A percentile compares a stretch with the other conserved stretches of the same genome.
phyloP scores from a whole-genome alignment of 192 early-diverging fungal genomes.

The Pilobolus umbonatus region DNA sequence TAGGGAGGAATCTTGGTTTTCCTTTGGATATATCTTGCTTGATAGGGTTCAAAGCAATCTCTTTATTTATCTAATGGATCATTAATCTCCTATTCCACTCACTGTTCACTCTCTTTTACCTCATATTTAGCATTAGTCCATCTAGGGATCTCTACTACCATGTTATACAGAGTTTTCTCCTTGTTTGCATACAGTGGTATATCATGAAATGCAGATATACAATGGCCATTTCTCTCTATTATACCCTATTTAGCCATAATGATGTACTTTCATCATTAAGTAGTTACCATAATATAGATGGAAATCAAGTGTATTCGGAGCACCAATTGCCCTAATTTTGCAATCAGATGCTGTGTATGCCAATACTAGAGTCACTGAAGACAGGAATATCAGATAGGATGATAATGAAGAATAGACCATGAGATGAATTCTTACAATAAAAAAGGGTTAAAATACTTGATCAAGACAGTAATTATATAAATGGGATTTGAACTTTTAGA shows the following conservation, averaged over 20 bases:
- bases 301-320: conserved; percentile 86
- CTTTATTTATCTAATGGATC: conserved; percentile 77
- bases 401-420: too few species aligned
- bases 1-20: conserved; percentile 96
- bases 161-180: conserved; percentile 91
- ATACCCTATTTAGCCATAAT: neutral
- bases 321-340: too few species aligned
- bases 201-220: conserved; percentile 95
- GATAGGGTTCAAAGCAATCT: conserved; percentile 96
- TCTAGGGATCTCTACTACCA: conserved; percentile 97
- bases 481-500: too few species aligned
- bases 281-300: conserved; percentile 78
- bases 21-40: conserved; percentile 99
- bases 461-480: too few species aligned
- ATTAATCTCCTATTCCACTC: neutral
- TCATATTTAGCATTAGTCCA: conserved; percentile 99
- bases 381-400: too few species aligned
- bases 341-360: too few species aligned
- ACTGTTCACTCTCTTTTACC: conserved; percentile 26
- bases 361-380: too few species aligned
- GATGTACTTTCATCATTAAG: neutral
- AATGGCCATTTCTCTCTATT: conserved; percentile 76
- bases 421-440: too few species aligned
- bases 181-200: conserved; percentile 93
- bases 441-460: too few species aligned